These are phyloP conservation scores for Fusarium compactum DNA, from an alignment of 2,329 filamentous ascomycete species.

Conservation along the genomic window DNA sequence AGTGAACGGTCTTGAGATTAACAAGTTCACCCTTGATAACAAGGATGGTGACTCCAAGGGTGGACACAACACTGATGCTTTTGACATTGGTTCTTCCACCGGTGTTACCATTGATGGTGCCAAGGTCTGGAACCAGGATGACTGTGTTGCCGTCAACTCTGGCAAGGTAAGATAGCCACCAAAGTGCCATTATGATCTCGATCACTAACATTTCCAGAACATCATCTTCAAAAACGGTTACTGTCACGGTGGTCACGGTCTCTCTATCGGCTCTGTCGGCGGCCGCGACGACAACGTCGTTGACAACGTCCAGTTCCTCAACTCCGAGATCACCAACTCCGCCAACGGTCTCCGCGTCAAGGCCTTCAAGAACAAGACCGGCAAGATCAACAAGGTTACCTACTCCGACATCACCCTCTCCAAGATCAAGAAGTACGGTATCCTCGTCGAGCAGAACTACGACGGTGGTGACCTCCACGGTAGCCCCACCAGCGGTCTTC, in stretches of 20 bases:
- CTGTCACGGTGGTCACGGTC: slow-evolving; percentile 59
- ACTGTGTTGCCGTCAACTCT: slow-evolving; percentile 69
- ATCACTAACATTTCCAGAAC: slow-evolving; percentile 44
- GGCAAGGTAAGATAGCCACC: too few species aligned
- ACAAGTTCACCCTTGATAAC: slow-evolving; percentile 55
- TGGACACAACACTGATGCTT: slow-evolving; percentile 69
- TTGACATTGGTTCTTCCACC: slow-evolving; percentile 65
- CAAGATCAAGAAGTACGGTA: slow-evolving; percentile 53
- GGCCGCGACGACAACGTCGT: slow-evolving; percentile 65
- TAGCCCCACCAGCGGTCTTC: slow-evolving; percentile 59
- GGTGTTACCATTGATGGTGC: slow-evolving; percentile 64
- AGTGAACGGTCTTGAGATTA: slow-evolving; percentile 52
- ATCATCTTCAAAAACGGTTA: slow-evolving; percentile 59
- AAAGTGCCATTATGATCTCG: too few species aligned
- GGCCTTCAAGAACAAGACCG: slow-evolving; percentile 60
- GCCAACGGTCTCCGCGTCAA: slow-evolving; percentile 64
- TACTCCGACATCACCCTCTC: slow-evolving; percentile 59
- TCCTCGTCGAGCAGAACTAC: slow-evolving; percentile 59
- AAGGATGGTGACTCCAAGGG: slow-evolving; percentile 51
- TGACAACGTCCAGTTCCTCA: slow-evolving; percentile 61
- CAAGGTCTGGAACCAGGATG: slow-evolving; percentile 70
- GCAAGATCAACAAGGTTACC: slow-evolving; percentile 57
- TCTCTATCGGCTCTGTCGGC: slow-evolving; percentile 59
- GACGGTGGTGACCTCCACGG: slow-evolving; percentile 60
- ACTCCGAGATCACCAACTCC: slow-evolving; percentile 62